These are phyloP conservation scores for Huntiella abstrusa DNA, from an alignment of 2,329 filamentous ascomycete species.

Conservation along the genomic window DNA sequence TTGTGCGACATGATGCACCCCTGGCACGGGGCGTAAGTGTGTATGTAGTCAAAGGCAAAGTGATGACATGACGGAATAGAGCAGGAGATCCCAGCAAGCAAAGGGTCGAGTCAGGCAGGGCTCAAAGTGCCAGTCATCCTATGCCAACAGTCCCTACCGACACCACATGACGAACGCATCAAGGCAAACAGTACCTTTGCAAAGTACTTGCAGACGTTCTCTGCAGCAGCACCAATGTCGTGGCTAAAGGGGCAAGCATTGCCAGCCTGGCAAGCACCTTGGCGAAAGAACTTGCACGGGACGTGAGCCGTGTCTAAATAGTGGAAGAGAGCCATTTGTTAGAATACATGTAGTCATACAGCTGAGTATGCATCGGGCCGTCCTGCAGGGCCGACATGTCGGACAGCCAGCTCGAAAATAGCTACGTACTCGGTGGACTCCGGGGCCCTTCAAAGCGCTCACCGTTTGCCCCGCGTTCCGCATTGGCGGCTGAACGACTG, in stretches of 20 bases:
- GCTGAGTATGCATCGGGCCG: not conserved
- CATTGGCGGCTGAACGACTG: not conserved
- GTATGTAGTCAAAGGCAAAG: too few relatives aligned
- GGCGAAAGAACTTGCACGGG: slow-evolving; percentile 97
- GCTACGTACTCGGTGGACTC: slow-evolving; percentile 41
- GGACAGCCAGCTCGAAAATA: slow-evolving; percentile 1
- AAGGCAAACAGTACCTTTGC: slow-evolving; percentile 51
- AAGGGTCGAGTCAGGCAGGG: too few relatives aligned
- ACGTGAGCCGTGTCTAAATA: slow-evolving; percentile 77
- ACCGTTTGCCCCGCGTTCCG: slow-evolving; percentile 7
- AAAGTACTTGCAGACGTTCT: slow-evolving; percentile 97
- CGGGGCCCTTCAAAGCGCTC: slow-evolving; percentile 37
- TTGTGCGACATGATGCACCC: too few relatives aligned
- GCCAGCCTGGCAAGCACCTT: slow-evolving; percentile 89
- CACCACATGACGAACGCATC: too few relatives aligned
- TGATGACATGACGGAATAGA: too few relatives aligned
- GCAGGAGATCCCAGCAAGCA: too few relatives aligned
- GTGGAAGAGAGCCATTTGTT: not conserved
- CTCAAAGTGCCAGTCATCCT: too few relatives aligned
- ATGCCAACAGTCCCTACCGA: too few relatives aligned
- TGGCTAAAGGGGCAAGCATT: slow-evolving; percentile 93
- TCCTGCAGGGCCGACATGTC: not conserved
- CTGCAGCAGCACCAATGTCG: slow-evolving; percentile 64
- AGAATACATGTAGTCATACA: not conserved
- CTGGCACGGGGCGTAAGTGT: too few relatives aligned